phyloP scores from a whole-genome alignment of 2,329 filamentous ascomycete genomes.

The Pseudogymnoascus destructans region DNA sequence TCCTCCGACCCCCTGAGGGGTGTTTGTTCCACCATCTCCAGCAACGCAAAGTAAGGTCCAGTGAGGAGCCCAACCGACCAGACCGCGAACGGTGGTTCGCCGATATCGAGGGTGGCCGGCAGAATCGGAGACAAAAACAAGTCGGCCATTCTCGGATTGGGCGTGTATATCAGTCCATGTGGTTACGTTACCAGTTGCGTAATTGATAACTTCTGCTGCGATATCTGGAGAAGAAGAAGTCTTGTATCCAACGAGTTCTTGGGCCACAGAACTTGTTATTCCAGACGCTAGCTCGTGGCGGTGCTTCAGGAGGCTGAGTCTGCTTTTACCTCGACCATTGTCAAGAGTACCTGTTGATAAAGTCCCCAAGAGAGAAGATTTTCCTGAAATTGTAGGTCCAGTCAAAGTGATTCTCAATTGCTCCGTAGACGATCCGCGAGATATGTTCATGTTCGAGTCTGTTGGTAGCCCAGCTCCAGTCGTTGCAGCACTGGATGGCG shows the following conservation, averaged over 20 bases:
- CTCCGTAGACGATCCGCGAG: constrained; percentile 39
- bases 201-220: constrained; percentile 53
- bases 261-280: constrained; percentile 85
- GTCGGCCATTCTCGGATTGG: constrained; percentile 54
- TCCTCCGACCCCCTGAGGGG: constrained; percentile 22
- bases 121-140: constrained; percentile 85
- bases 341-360: constrained; percentile 79
- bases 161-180: constrained; percentile 94
- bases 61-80: constrained; percentile 93
- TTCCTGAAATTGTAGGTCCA: constrained; percentile 81
- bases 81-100: constrained; percentile 72
- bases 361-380: constrained; percentile 81
- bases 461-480: background rate
- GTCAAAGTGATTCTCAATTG: constrained; percentile 80
- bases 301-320: constrained; percentile 79
- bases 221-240: constrained; percentile 26
- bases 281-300: constrained; percentile 86
- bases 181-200: constrained; percentile 71
- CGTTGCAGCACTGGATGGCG: background rate
- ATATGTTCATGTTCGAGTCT: background rate
- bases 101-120: constrained; percentile 83
- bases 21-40: constrained; percentile 53
- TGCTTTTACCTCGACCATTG: constrained; percentile 82
- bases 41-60: constrained; percentile 84
- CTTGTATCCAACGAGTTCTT: constrained; percentile 81